phyloP scores from a whole-genome alignment of 1,284 basidiomycete genomes.

The Sporisorium reilianum region DNA sequence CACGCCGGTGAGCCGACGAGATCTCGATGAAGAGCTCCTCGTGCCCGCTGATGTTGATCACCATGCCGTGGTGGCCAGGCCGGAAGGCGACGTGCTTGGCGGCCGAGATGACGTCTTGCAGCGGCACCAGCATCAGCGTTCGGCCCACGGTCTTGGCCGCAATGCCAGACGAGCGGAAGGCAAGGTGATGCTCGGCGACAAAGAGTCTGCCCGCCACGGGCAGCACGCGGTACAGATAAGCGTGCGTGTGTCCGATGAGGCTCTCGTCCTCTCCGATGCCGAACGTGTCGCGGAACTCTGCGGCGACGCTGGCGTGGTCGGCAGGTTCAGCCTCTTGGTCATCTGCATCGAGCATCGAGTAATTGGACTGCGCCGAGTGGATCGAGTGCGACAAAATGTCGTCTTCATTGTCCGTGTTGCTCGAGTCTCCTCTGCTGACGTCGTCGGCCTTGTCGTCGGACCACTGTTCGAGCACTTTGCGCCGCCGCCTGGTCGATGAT shows the following conservation, averaged over 20 bases:
- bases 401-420: conserved; percentile 31
- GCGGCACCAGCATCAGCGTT: conserved; percentile 89
- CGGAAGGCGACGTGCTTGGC: conserved; percentile 88
- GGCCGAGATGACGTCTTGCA: conserved; percentile 84
- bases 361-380: conserved; percentile 38
- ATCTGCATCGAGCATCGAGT: conserved; percentile 44
- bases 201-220: conserved; percentile 60
- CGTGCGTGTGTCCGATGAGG: conserved; percentile 48
- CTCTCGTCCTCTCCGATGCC: conserved; percentile 47
- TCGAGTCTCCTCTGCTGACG: conserved; percentile 27
- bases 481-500: conserved; percentile 12
- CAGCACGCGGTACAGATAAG: conserved; percentile 57
- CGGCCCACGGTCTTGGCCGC: conserved; percentile 56
- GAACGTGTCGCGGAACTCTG: conserved; percentile 51
- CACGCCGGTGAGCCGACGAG: conserved; percentile 79
- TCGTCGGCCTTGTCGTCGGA: conserved; percentile 25
- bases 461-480: conserved; percentile 48
- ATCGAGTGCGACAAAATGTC: conserved; percentile 35
- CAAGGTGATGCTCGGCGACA: conserved; percentile 54
- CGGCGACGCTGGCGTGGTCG: conserved; percentile 16
- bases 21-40: conserved; percentile 98
- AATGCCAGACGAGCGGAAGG: conserved; percentile 62
- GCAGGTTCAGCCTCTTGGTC: conserved; percentile 16
- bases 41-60: conserved; percentile 90
- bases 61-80: conserved; percentile 87